phyloP scores from a whole-genome alignment of 495 filamentous ascomycete species.

The Penicillium verhagenii region DNA sequence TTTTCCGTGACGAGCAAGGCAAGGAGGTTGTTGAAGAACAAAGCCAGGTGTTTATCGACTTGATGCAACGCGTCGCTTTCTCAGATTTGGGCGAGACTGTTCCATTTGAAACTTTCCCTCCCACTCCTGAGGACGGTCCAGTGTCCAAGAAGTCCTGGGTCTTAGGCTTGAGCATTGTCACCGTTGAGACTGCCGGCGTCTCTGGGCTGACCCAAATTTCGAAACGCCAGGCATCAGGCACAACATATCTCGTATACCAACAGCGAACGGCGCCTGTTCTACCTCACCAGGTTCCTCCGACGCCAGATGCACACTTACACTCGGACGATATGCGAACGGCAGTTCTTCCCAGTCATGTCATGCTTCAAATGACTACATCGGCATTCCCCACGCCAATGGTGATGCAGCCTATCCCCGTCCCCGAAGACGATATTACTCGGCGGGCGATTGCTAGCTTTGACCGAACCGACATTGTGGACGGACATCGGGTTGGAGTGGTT shows the following conservation, averaged over 20 bases:
- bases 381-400: constrained; percentile 68
- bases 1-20: constrained; percentile 68
- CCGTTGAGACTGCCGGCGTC: constrained; percentile 73
- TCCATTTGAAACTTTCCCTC: constrained; percentile 54
- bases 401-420: constrained; percentile 72
- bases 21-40: constrained; percentile 83
- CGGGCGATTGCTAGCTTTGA: constrained; percentile 81
- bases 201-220: constrained; percentile 78
- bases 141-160: constrained; percentile 79
- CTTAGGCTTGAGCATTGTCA: constrained; percentile 81
- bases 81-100: constrained; percentile 69
- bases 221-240: constrained; percentile 80
- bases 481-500: constrained; percentile 92
- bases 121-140: constrained; percentile 62
- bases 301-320: constrained; percentile 45
- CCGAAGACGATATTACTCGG: constrained; percentile 75
- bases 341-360: constrained; percentile 75
- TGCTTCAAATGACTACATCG: constrained; percentile 66
- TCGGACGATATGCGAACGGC: constrained; percentile 40
- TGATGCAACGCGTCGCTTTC: constrained; percentile 90
- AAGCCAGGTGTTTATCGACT: constrained; percentile 87
- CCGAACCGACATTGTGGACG: constrained; percentile 84
- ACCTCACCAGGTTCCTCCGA: constrained; percentile 60
- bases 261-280: constrained; percentile 68
- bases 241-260: constrained; percentile 71